phyloP scores from a whole-genome alignment of 2,329 filamentous ascomycete species.

The Scedosporium boydii region DNA sequence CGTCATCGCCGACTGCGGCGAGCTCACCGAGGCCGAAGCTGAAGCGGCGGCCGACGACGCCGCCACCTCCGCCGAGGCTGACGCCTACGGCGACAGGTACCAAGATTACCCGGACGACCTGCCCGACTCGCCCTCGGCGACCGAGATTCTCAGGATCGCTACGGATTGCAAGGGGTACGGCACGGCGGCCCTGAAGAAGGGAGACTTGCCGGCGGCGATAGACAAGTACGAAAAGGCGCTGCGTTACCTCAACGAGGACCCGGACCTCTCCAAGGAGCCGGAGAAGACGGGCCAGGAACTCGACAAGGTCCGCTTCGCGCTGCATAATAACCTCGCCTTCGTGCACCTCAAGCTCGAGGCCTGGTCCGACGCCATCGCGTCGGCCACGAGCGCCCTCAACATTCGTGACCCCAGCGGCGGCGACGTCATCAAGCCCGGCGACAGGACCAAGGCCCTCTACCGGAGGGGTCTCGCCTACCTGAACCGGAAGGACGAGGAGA shows the following conservation, averaged over 20 bases:
- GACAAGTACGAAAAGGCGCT: slow-evolving; percentile 93
- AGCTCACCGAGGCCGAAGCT: slow-evolving; percentile 61
- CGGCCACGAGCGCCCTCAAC: slow-evolving; percentile 64
- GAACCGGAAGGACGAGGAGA: slow-evolving; percentile 75
- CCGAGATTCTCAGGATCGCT: slow-evolving; percentile 66
- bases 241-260: slow-evolving; percentile 80
- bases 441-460: slow-evolving; percentile 84
- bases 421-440: slow-evolving; percentile 53
- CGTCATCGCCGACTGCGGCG: slow-evolving; percentile 73
- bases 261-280: slow-evolving; percentile 62
- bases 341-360: slow-evolving; percentile 71
- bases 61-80: slow-evolving; percentile 59
- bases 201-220: slow-evolving; percentile 60
- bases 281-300: slow-evolving; percentile 58
- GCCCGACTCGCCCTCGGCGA: slow-evolving; percentile 42
- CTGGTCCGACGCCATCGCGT: slow-evolving; percentile 60
- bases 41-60: slow-evolving; percentile 36
- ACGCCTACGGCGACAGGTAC: slow-evolving; percentile 80
- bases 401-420: slow-evolving; percentile 22
- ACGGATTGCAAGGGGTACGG: slow-evolving; percentile 82
- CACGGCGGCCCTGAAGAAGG: slow-evolving; percentile 82
- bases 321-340: slow-evolving; percentile 84
- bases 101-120: slow-evolving; percentile 95
- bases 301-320: slow-evolving; percentile 65
- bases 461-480: slow-evolving; percentile 68